Evolutionary conservation across 495 filamentous ascomycete genomes (phyloP), one percentile per base, ranked within the genome.

Genomic region (Cairneyella variabilis): DNA sequence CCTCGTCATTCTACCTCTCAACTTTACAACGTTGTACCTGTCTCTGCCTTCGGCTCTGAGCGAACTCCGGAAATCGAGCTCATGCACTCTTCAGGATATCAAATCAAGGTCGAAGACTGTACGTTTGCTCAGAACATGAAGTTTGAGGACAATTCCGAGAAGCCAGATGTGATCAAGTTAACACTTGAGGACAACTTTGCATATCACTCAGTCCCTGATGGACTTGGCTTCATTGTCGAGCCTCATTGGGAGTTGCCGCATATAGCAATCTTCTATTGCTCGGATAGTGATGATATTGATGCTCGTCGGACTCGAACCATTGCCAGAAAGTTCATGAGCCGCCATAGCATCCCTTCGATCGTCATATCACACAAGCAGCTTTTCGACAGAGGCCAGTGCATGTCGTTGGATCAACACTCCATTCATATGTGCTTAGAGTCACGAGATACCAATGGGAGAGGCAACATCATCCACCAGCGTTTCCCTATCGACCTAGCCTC

Each of bases 51-150:
- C 65, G 85, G 85, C 11, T 73, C 80, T 18, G 73, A 77, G 16
- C 77, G 77, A 47, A 76, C 74, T 56, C 84, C 85, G 1, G 87
- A 90, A 60, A 79, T 90, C 20, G 82, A 89, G 49, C 81, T 89
- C 7, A 86, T 90, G 60, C 82, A 89, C 54, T 79, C 76, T 20
- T 80, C 75, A 21, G 76, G 72, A 2, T 78, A 83, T 23, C 86
- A 90, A 60, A 79, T 91, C 56, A 80, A 83, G 51, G 83, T 91
- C 18, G 85, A 90, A 53, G 81, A 88, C 48, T 90, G 87, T 60
- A 73, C 73, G 32, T 72, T 70, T 12, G 86, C 85, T 18, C 66
- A 66, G 20, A 71, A 69, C 5, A 64, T 75, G 12, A 61, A 68
- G 38, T 66, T 66, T 26, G 66, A 71, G 16, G 69, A 65, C 49